Base-by-base conservation (phyloP, 305 asterid species). In the Caryopteris hybrid region DNA sequence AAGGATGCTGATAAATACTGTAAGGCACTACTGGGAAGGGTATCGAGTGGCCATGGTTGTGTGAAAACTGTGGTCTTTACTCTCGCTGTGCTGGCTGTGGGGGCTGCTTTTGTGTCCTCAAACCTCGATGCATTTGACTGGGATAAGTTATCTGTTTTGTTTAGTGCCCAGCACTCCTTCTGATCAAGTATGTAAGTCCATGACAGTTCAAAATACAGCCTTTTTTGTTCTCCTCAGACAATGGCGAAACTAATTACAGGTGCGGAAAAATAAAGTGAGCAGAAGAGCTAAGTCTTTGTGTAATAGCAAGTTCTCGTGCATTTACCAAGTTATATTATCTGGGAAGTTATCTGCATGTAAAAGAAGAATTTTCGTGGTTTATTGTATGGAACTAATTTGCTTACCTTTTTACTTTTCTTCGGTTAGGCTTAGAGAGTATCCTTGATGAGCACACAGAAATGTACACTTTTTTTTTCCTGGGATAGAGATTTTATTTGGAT, bases 1-100 rank as follows among this genome's bases (percentile, higher is more conserved):
- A 84, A 76, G 81, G 91, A 92, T n/a, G 91, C 97, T 1, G 91
- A 86, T 56, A 86, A 80, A 64, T 81, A 84, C 79, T 80, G 90
- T 61, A 90, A 79, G 76, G 59, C 72, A 48, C 12, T 92, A 33
- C 48, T 43, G 67, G 85, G 85, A 53, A 87, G 69, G 81, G 64
- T 88, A 43, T 84, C 89, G n/a, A 75, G 81, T 36, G 89, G 92
- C 11, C 75, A 63, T 57, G 76, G 87, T 13, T 85, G 96, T 67
- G 8, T 82, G 65, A 85, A 86, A 79, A 70, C 80, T 10, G 21
- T 75, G 56, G 64, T 70, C 29, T 60, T 83, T n/a, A 52, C 78
- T 5, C 4, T 71, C 7, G 75, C 72, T 7, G 76, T 77, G 33
- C 36, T 84, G 25, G 88, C 80, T 25, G 84, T 86, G 61, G 95